A percentile compares a stretch with the other conserved stretches of the same genome.
phyloP scores from a whole-genome alignment of 208 protist species.

The Leishmania major region DNA sequence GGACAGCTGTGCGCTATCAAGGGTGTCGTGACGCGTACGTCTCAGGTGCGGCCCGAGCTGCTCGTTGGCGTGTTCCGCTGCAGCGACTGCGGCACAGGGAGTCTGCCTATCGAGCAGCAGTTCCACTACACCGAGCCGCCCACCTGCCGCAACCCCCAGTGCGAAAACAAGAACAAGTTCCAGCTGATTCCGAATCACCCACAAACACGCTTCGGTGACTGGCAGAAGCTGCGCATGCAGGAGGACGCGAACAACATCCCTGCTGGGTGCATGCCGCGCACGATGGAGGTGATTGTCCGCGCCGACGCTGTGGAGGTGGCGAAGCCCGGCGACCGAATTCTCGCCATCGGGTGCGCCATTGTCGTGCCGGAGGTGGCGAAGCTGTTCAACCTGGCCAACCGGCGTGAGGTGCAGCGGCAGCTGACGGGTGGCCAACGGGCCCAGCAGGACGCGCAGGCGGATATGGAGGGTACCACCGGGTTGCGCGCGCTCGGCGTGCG shows the following conservation, averaged over 20 bases:
- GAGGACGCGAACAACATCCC: slow-evolving; percentile 97
- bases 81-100: slow-evolving; percentile 94
- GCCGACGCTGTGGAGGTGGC: slow-evolving; percentile 97
- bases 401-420: slow-evolving; percentile 86
- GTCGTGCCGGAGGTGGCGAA: slow-evolving; percentile 98
- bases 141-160: slow-evolving; percentile 88
- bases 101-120: slow-evolving; percentile 94
- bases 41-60: slow-evolving; percentile 98
- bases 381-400: slow-evolving; percentile 86
- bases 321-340: slow-evolving; percentile 98
- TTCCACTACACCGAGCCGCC: slow-evolving; percentile 99
- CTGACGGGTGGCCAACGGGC: slow-evolving; percentile 77
- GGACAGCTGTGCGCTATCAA: slow-evolving; percentile 95
- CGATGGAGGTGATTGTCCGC: slow-evolving; percentile 98
- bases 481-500: slow-evolving; percentile 97
- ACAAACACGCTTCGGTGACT: slow-evolving; percentile 96
- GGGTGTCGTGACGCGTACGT: slow-evolving; percentile 99
- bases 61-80: slow-evolving; percentile 97
- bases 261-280: slow-evolving; percentile 95
- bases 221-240: slow-evolving; percentile 98
- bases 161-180: slow-evolving; percentile 93
- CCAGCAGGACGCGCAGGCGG: slow-evolving; percentile 81
- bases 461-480: slow-evolving; percentile 94
- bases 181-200: slow-evolving; percentile 84
- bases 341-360: slow-evolving; percentile 96